A percentile compares a stretch with the other conserved stretches of the same genome.
These are phyloP conservation scores for Rubia yunnanensis DNA, from an alignment of 257 asterid genomes.

Conservation along the genomic window DNA sequence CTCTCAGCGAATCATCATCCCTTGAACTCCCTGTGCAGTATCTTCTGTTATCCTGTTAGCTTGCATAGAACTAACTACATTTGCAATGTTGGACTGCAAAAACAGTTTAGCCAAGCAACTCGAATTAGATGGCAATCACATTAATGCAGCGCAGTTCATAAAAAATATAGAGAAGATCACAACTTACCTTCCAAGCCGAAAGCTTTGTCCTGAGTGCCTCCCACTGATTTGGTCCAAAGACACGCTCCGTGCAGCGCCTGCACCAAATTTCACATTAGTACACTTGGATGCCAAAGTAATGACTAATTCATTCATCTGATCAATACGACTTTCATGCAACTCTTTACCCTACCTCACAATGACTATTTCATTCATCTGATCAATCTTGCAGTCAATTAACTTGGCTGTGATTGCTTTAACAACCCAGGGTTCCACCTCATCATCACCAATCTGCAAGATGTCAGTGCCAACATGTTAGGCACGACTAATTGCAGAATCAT, in stretches of 20 bases:
- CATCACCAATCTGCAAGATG: conserved; percentile 54
- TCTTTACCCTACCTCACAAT: conserved; percentile 50
- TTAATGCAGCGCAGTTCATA: not conserved
- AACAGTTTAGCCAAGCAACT: not conserved
- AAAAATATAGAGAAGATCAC: not conserved
- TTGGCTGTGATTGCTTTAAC: conserved; percentile 84
- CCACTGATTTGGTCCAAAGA: conserved; percentile 77
- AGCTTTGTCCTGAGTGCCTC: conserved; percentile 63
- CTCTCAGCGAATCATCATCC: conserved; percentile 48
- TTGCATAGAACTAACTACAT: conserved; percentile 59
- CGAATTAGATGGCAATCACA: not conserved
- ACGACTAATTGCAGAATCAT: conserved; percentile 4
- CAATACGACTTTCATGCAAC: not conserved
- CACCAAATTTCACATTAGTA: conserved; percentile 14
- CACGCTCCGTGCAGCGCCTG: conserved; percentile 69
- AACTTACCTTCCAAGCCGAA: conserved; percentile 74
- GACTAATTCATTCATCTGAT: not conserved
- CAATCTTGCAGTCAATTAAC: conserved; percentile 81
- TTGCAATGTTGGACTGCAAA: conserved; percentile 57
- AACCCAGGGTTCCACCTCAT: conserved; percentile 82
- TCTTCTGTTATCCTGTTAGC: conserved; percentile 74
- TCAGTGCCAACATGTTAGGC: not conserved
- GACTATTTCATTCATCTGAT: conserved; percentile 76
- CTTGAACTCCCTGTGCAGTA: conserved; percentile 57
- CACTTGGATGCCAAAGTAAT: not conserved